Evolutionary conservation across 805 yeast species (phyloP).

Genomic region (Hagleromyces aurorensis): DNA sequence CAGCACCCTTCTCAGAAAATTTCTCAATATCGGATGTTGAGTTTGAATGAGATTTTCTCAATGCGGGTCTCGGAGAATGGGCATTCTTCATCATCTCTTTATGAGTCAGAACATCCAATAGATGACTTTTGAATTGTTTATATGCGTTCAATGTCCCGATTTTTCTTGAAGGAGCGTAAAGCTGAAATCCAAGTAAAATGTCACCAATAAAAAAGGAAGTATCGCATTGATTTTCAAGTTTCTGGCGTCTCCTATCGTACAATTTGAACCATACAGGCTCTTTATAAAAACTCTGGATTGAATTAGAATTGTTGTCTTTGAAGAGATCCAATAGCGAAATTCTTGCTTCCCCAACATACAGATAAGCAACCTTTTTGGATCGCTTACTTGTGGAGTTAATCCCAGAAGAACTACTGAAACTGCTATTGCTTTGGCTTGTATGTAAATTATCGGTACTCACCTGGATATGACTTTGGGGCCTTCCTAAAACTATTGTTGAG

Average conservation of each 20-base stretch:
- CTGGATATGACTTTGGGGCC: too few relatives aligned
- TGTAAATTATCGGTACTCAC: too few relatives aligned
- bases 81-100: conserved; percentile 4
- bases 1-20: too few relatives aligned
- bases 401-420: conserved; percentile 4
- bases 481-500: too few relatives aligned
- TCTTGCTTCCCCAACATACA: conserved; percentile 28
- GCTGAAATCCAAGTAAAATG: conserved; percentile 18
- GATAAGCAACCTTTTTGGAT: conserved; percentile 11
- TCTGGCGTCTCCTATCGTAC: conserved; percentile 16
- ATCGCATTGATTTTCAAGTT: conserved; percentile 7
- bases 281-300: conserved; percentile 15
- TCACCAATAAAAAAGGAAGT: conserved; percentile 18
- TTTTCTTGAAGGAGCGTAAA: conserved; percentile 13
- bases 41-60: background rate
- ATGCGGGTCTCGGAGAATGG: background rate
- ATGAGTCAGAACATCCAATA: conserved; percentile 6
- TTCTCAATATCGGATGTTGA: conserved; percentile 1
- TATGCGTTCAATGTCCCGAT: conserved; percentile 17
- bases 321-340: conserved; percentile 24
- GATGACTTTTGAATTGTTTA: conserved; percentile 16
- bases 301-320: conserved; percentile 11
- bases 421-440: too few relatives aligned
- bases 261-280: conserved; percentile 22
- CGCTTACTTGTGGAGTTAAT: background rate